phyloP scores from a whole-genome alignment of 305 asterid species.

The Fraxinus latifolia region DNA sequence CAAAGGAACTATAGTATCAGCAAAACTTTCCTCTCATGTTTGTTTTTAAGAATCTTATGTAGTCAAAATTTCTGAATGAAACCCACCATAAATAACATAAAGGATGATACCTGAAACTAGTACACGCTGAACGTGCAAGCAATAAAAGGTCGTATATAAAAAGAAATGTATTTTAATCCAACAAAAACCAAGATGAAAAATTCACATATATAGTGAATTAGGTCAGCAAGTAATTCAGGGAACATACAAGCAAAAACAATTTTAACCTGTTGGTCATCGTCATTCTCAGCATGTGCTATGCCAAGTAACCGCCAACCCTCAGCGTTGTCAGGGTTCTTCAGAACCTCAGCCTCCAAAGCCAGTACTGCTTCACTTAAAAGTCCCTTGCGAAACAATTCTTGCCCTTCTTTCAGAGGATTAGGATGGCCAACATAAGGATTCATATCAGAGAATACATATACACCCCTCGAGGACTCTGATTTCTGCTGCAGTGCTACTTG shows the following conservation, averaged over 20 bases:
- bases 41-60: background rate
- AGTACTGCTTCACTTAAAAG: slow-evolving; percentile 99
- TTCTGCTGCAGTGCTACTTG: slow-evolving; percentile 9
- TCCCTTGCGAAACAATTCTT: slow-evolving; percentile 94
- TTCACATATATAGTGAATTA: background rate
- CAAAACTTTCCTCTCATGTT: slow-evolving; percentile 3
- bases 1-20: slow-evolving; percentile 6
- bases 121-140: slow-evolving; percentile 4
- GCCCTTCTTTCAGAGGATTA: slow-evolving; percentile 97
- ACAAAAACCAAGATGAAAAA: slow-evolving; percentile 14
- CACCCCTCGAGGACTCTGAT: slow-evolving; percentile 33
- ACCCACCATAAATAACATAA: background rate
- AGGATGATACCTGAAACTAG: background rate
- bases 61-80: slow-evolving; percentile 12
- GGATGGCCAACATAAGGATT: slow-evolving; percentile 99
- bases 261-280: slow-evolving; percentile 93
- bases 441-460: slow-evolving; percentile 86
- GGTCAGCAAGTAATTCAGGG: background rate
- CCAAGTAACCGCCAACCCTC: slow-evolving; percentile 99
- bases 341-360: slow-evolving; percentile 98
- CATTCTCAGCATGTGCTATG: slow-evolving; percentile 97
- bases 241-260: background rate
- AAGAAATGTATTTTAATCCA: background rate
- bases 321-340: slow-evolving; percentile 92
- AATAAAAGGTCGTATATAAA: slow-evolving; percentile 8